Evolutionary conservation across 345 rosid genomes (phyloP).

Genomic region (Carallia pectinifolia): DNA sequence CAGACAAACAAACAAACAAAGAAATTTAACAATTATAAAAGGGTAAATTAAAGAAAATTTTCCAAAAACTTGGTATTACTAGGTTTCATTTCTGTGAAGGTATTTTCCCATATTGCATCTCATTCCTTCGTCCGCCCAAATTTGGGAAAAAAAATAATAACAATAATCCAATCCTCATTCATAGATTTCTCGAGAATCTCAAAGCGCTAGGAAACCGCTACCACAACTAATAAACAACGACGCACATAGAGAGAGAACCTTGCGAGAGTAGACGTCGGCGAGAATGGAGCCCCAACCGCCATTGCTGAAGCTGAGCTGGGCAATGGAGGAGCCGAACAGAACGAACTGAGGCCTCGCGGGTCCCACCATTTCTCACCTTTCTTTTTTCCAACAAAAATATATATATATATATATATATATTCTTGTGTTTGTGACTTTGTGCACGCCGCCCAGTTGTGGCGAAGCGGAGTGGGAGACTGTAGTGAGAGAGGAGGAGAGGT

Average conservation of each 20-base stretch:
- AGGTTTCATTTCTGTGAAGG: too few relatives aligned
- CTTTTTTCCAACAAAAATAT: too few relatives aligned
- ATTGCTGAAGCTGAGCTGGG: constrained; percentile 84
- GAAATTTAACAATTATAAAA: neutral
- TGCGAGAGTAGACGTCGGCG: constrained; percentile 87
- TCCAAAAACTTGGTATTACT: too few relatives aligned
- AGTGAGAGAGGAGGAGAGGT: too few relatives aligned
- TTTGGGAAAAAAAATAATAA: neutral
- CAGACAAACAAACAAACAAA: neutral
- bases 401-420: too few relatives aligned
- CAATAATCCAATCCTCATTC: too few relatives aligned
- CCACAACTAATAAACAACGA: neutral
- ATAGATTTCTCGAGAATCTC: too few relatives aligned
- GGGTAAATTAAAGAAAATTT: too few relatives aligned
- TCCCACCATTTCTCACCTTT: constrained; percentile 61
- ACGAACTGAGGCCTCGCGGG: constrained; percentile 86
- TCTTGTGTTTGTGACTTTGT: too few relatives aligned
- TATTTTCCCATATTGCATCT: neutral
- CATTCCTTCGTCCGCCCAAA: neutral
- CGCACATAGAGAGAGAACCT: constrained; percentile 36
- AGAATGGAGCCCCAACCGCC: constrained; percentile 95
- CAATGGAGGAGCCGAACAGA: constrained; percentile 96
- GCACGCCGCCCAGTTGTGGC: too few relatives aligned
- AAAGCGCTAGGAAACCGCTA: too few relatives aligned
- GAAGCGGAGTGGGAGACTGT: too few relatives aligned